These are phyloP conservation scores for Starmerella gropengiesseri DNA, from an alignment of 805 yeast genomes.

Conservation along the genomic window DNA sequence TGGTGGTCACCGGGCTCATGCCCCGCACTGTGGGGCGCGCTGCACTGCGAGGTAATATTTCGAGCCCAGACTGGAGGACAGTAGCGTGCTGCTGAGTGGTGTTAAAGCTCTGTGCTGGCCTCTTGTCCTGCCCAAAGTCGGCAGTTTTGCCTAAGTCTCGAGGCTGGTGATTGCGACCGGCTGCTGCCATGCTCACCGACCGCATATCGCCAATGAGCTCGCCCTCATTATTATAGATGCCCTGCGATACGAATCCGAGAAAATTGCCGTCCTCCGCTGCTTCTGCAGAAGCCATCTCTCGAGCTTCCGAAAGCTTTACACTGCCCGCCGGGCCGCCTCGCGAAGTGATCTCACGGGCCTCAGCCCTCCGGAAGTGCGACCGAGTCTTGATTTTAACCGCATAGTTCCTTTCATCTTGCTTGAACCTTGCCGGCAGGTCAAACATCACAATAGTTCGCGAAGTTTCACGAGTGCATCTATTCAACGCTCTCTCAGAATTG, in stretches of 20 bases:
- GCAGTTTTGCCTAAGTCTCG: not conserved
- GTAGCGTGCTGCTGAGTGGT: conserved; percentile 1
- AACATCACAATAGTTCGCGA: not conserved
- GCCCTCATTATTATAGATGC: conserved; percentile 11
- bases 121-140: not conserved
- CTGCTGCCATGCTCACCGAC: conserved; percentile 1
- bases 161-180: conserved; percentile 1
- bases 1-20: conserved; percentile 7
- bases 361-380: not conserved
- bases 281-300: not conserved
- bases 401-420: not conserved
- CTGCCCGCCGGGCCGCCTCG: not conserved
- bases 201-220: conserved; percentile 8
- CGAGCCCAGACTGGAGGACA: conserved; percentile 7
- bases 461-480: not conserved
- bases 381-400: conserved; percentile 1
- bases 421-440: not conserved
- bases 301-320: not conserved
- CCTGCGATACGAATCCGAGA: conserved; percentile 15
- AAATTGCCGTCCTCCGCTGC: conserved; percentile 2
- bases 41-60: conserved; percentile 14
- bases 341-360: not conserved
- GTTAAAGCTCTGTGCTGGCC: not conserved
- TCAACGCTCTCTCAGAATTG: not conserved
- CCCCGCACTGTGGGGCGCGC: conserved; percentile 9